Percentiles rank a stretch among this genome's conserved stretches.
Conservation (phyloP, 768 basidiomycete genomes). For the Punctularia strigosozonata region DNA sequence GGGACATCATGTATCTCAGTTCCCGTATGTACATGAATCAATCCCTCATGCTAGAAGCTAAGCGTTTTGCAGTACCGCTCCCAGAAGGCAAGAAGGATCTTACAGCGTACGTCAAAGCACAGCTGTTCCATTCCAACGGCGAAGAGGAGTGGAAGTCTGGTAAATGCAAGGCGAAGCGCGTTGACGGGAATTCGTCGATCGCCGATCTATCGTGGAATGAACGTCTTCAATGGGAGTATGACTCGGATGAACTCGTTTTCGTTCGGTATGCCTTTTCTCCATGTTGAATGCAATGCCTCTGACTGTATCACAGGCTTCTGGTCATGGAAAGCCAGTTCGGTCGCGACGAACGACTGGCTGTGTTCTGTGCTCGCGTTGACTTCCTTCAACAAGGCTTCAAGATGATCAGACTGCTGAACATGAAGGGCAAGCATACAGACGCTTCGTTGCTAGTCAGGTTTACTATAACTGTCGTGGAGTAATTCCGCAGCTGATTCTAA, state of each 20-base stretch:
- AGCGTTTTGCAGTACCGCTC: conserved; percentile 42
- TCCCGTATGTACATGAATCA: conserved; percentile 21
- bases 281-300: conserved; percentile 4
- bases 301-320: conserved; percentile 16
- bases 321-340: conserved; percentile 29
- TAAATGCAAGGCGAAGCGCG: conserved; percentile 20
- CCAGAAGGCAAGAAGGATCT: conserved; percentile 28
- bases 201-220: conserved; percentile 27
- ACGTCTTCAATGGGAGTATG: conserved; percentile 37
- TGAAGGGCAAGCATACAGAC: conserved; percentile 29
- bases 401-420: conserved; percentile 36
- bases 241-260: conserved; percentile 39
- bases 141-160: conserved; percentile 34
- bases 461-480: conserved; percentile 4
- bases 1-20: conserved; percentile 32
- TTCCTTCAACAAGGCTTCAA: conserved; percentile 36
- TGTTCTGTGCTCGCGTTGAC: conserved; percentile 41
- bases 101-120: conserved; percentile 29
- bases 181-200: conserved; percentile 23
- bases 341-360: conserved; percentile 31
- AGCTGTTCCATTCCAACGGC: conserved; percentile 29
- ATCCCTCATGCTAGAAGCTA: no score
- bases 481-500: no score
- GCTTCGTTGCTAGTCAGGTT: conserved; percentile 20
- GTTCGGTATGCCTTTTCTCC: conserved; percentile 25